These are phyloP conservation scores for Daucus carota DNA, from an alignment of 129 eudicot genomes.

Conservation along the genomic window DNA sequence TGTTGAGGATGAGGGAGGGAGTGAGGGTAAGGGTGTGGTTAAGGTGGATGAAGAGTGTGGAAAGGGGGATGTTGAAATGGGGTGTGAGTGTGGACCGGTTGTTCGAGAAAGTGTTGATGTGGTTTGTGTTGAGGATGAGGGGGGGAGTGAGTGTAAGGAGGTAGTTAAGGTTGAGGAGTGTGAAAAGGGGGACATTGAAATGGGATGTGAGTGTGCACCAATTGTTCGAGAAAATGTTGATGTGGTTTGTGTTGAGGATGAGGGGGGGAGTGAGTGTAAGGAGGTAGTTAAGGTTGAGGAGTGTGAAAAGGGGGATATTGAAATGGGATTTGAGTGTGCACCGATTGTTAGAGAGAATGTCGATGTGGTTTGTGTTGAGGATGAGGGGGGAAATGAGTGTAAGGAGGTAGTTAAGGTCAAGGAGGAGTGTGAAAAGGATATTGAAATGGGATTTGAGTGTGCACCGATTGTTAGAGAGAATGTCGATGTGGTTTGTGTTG, in stretches of 20 bases:
- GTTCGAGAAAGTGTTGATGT: neutral
- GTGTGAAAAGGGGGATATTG: neutral
- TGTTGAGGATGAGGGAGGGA: constrained; percentile 14
- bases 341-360: neutral
- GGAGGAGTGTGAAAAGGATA: constrained; percentile 3
- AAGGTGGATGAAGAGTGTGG: constrained; percentile 13
- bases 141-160: too few species aligned
- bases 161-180: too few species aligned
- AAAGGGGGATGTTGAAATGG: neutral
- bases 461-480: neutral
- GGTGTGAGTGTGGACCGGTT: neutral
- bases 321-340: neutral
- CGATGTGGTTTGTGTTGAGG: constrained; percentile 15
- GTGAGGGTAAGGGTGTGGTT: constrained; percentile 11
- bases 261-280: too few species aligned
- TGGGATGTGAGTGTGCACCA: neutral
- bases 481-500: neutral
- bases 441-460: neutral
- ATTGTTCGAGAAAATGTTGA: constrained; percentile 1
- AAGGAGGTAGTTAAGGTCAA: constrained; percentile 17
- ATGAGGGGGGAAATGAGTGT: constrained; percentile 10
- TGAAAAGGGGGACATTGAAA: neutral
- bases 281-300: too few species aligned
- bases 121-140: too few species aligned
- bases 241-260: too few species aligned